Evolutionary conservation across 2,329 filamentous ascomycete species (phyloP).

Genomic region (Aureobasidium sp.): DNA sequence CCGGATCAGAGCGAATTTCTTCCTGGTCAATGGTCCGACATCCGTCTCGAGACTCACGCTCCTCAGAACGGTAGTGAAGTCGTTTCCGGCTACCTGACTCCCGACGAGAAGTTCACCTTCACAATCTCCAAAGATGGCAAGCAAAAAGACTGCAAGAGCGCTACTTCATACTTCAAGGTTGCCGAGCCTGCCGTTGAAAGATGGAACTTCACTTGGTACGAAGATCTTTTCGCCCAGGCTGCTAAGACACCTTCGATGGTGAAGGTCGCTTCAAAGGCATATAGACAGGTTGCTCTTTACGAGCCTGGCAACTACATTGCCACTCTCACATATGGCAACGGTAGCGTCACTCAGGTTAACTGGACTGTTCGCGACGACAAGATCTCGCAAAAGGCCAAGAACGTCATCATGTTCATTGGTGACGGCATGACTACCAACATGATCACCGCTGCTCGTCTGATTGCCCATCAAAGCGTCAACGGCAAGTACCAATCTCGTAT

Average conservation of each 20-base stretch:
- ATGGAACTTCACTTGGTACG: conserved; percentile 80
- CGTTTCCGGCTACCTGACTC: conserved; percentile 49
- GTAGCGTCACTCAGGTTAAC: conserved; percentile 61
- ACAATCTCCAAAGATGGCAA: conserved; percentile 59
- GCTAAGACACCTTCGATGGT: conserved; percentile 61
- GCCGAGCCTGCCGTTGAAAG: conserved; percentile 65
- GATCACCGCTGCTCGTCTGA: conserved; percentile 71
- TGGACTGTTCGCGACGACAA: conserved; percentile 69
- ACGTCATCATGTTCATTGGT: conserved; percentile 78
- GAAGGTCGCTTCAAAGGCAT: conserved; percentile 72
- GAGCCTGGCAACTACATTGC: conserved; percentile 74
- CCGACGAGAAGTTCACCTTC: conserved; percentile 68
- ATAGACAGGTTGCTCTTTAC: conserved; percentile 65
- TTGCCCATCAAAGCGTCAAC: conserved; percentile 76
- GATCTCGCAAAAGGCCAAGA: conserved; percentile 68
- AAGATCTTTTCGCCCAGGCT: conserved; percentile 72
- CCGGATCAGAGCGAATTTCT: conserved; percentile 68
- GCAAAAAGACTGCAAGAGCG: conserved; percentile 37
- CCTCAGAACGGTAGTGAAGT: conserved; percentile 74
- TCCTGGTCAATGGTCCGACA: conserved; percentile 74
- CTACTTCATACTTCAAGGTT: conserved; percentile 60
- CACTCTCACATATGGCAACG: conserved; percentile 66
- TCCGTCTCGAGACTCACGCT: conserved; percentile 74
- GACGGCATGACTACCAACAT: conserved; percentile 63
- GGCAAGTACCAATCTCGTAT: conserved; percentile 71